Percentiles rank a stretch among this genome's conserved stretches.
Evolutionary conservation across 495 filamentous ascomycete species (phyloP).

Genomic region (Xylaria palmicola): DNA sequence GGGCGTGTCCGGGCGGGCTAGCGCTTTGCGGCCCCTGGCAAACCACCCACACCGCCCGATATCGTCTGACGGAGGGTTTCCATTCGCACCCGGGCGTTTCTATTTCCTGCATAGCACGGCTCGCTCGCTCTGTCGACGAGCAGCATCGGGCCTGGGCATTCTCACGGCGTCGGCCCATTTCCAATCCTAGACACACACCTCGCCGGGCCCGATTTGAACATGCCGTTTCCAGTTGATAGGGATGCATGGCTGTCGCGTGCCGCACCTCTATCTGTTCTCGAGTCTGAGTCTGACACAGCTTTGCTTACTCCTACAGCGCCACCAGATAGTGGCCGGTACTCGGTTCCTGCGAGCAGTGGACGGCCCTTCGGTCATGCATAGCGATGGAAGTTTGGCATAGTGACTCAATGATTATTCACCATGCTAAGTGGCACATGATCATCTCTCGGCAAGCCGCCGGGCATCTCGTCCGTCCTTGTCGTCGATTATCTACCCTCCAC

Average conservation of each 20-base stretch:
- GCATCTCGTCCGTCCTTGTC: not conserved
- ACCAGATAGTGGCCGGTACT: not conserved
- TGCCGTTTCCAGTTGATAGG: not conserved
- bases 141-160: too few relatives aligned
- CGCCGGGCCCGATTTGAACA: not conserved
- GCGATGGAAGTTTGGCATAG: not conserved
- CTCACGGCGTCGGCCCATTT: too few relatives aligned
- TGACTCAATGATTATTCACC: not conserved
- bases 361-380: too few relatives aligned
- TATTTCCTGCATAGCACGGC: slow-evolving; percentile 14
- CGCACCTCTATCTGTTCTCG: slow-evolving; percentile 2
- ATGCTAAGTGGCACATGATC: not conserved
- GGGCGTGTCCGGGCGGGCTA: not conserved
- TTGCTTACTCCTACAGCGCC: slow-evolving; percentile 10
- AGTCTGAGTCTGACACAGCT: slow-evolving; percentile 4
- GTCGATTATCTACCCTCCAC: not conserved
- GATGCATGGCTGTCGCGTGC: not conserved
- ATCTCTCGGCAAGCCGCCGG: not conserved
- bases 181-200: not conserved
- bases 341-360: too few relatives aligned
- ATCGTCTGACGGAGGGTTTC: slow-evolving; percentile 1
- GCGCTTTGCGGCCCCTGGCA: not conserved
- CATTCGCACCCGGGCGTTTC: slow-evolving; percentile 1
- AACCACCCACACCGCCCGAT: slow-evolving; percentile 7
- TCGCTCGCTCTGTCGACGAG: not conserved